Base-by-base conservation (phyloP, 768 basidiomycete genomes). In the Rhodotorula sphaerocarpa region DNA sequence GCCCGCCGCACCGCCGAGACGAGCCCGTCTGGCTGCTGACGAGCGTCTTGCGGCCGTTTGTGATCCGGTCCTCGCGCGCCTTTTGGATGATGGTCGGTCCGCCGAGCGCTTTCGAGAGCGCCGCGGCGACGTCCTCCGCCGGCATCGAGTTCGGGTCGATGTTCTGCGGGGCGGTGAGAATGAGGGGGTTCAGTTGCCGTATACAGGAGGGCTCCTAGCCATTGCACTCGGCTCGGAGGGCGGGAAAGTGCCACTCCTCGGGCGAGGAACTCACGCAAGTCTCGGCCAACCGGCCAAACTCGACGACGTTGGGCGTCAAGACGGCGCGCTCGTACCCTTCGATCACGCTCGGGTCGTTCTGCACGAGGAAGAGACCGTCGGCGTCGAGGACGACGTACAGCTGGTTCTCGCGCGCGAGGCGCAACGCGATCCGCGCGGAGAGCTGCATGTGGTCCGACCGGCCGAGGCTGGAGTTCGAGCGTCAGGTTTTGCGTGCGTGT, bases 321-420 rank as follows among this genome's bases (percentile, higher is more conserved):
- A 99, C 85, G 1, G 87, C 86, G 25, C 87, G 82, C 25, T 85
- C 80, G 74, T 96, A 95, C 1, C 92, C 93, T 67, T 82, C 80
- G 61, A 99, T 83, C 58, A 88, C 74, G 9, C 80, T 77, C 3
- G 85, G 78, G 51, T 91, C 84, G 70, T 86, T 80, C 28, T 89
- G 84, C 28, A 92, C 79, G 75, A 91, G 79, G 79, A 81, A 88
- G 23, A 99, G 80, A 3, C 86, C 90, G 73, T 99, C 93, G 1
- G 93, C 95, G 71, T 99, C 95, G 21, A 99, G 79, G 23, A 97
- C 91, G 65, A 97, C 78, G 74, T 85, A 93, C 84, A 92, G 86
- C 56, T 84, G 85, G 42, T 81, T 79, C 70, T 81, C 75, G 65
- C 78, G 81, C 7, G 93, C 93, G 45, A 93, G 79, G 15, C 76